A percentile compares a stretch with the other conserved stretches of the same genome.
phyloP scores from a whole-genome alignment of 1,284 basidiomycete species.

The Serendipita sp. region DNA sequence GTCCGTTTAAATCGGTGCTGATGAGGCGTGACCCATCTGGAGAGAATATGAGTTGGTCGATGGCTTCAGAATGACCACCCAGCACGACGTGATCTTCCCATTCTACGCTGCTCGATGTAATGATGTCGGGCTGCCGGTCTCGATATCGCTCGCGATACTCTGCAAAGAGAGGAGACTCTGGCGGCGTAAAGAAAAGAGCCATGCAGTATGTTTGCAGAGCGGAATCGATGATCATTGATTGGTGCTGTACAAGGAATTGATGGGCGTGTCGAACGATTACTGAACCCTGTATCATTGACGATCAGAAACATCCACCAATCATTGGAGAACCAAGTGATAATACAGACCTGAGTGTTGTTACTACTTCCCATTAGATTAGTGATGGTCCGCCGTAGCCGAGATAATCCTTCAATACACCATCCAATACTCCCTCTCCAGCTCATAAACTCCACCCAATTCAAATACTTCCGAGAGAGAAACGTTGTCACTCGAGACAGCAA shows the following conservation, averaged over 20 bases:
- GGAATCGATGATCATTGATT: background rate
- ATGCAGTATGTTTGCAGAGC: background rate
- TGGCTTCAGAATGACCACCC: background rate
- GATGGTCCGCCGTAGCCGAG: too few relatives aligned
- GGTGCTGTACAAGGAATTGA: background rate
- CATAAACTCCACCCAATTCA: conserved; percentile 4
- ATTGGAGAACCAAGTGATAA: too few relatives aligned
- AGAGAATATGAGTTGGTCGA: background rate
- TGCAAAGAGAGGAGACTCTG: background rate
- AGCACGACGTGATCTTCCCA: background rate
- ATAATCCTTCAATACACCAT: too few relatives aligned
- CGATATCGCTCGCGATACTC: background rate
- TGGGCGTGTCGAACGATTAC: background rate
- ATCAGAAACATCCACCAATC: too few relatives aligned
- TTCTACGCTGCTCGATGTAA: background rate
- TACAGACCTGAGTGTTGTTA: too few relatives aligned
- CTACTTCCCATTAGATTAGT: too few relatives aligned
- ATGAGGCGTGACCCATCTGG: background rate
- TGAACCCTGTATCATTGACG: background rate
- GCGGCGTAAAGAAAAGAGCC: background rate
- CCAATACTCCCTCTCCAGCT: background rate
- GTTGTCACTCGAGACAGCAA: background rate
- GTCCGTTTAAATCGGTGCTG: background rate
- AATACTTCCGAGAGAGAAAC: background rate
- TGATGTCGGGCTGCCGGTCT: background rate